Base-by-base conservation (phyloP, 768 basidiomycete genomes). In the Tylopilus sp. region DNA sequence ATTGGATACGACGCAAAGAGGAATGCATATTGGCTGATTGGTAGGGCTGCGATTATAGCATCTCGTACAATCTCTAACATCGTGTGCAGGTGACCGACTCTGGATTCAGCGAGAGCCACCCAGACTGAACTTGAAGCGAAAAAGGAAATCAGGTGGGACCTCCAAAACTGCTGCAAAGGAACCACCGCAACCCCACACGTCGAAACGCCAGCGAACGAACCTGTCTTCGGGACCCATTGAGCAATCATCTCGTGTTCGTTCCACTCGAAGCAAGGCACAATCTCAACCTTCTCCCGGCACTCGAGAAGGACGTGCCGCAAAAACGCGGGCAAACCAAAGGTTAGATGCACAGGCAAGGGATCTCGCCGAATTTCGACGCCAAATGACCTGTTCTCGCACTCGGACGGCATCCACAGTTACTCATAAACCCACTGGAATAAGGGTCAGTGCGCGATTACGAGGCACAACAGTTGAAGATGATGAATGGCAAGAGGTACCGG, bases 1-100 rank as follows among this genome's bases (percentile, higher is more conserved):
- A 80, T 93, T 53, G 91, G 91, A 6, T 91, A 88, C 57, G 91
- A 93, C 59, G 78, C 79, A 36, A 84, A 85, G 62, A 74, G 72
- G 7, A 91, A 91, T 64, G 83, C 86, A 0, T 93, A 91, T 63
- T 92, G 90, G 90, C 68, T 91, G 21, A 88, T 94, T 56, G 91
- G 91, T 39, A 77, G 87, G 87, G 69, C 33, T 72, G 31, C 8
- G 20, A 30, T 18, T 10, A 8, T 30, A 23, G 13, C 44, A 20
- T 40, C 46, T 22, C 31, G 25, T 20, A 28, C 44, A 13, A 43
- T 35, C 21, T 47, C 49, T 48, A 47, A 55, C 30, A 41, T 23
- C 10, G 17, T 41, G n/a, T 33, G 40, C 50, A 90, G 89, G 81
- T 48, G 85, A 91, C 61, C 85, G 91, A 21, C 74, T 94, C 21